A percentile compares a stretch with the other conserved stretches of the same genome.
phyloP scores from a whole-genome alignment of 2,329 filamentous ascomycete species.

The Neofusicoccum cordaticola region DNA sequence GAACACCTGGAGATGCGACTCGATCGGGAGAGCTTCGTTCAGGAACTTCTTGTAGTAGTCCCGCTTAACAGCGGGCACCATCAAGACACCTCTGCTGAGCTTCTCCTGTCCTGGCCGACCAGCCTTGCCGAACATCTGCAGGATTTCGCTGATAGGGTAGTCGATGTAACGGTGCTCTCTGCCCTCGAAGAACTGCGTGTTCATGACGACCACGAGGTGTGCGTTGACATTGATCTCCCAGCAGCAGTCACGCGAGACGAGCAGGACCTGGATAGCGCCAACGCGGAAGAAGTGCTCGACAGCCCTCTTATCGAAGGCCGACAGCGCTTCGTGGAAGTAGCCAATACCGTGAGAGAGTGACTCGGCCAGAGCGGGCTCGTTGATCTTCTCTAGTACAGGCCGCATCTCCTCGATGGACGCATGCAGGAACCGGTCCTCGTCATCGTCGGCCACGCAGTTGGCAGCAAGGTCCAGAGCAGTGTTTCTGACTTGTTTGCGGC shows the following conservation, averaged over 20 bases:
- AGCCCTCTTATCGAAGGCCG: constrained; percentile 84
- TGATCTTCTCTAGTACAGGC: constrained; percentile 76
- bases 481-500: constrained; percentile 83
- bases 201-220: constrained; percentile 93
- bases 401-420: constrained; percentile 77
- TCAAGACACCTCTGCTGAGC: constrained; percentile 84
- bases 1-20: constrained; percentile 88
- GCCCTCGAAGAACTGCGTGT: constrained; percentile 95
- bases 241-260: constrained; percentile 83
- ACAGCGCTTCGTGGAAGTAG: constrained; percentile 95
- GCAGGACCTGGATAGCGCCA: constrained; percentile 82
- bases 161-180: constrained; percentile 96
- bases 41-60: constrained; percentile 99
- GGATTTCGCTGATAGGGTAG: constrained; percentile 86
- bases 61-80: constrained; percentile 90
- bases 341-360: constrained; percentile 91
- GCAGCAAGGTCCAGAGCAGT: constrained; percentile 84
- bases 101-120: constrained; percentile 76
- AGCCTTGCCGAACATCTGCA: constrained; percentile 98
- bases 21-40: constrained; percentile 90
- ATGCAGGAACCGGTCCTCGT: constrained; percentile 92
- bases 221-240: constrained; percentile 90
- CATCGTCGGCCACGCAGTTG: constrained; percentile 82
- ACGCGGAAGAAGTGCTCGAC: constrained; percentile 88
- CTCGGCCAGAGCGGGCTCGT: constrained; percentile 83